Percentiles rank a stretch among this genome's conserved stretches.
These are phyloP conservation scores for Plasmopara viticola DNA, from an alignment of 352 stramenopile species.

Conservation along the genomic window DNA sequence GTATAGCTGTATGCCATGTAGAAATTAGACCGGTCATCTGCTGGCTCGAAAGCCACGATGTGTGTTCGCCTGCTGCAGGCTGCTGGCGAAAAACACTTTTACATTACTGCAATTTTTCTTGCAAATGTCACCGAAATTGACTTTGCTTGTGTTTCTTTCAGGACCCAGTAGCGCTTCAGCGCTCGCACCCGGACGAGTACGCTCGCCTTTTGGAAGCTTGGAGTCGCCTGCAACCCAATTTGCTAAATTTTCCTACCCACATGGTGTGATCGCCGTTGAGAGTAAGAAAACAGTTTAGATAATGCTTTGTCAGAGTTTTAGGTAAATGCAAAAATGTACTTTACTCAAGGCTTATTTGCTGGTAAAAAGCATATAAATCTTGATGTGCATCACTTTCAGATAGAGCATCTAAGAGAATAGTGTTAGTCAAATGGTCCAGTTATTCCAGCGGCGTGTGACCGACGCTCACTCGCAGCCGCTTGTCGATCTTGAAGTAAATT, in stretches of 20 bases:
- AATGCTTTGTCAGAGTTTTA: background rate
- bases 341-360: too few relatives aligned
- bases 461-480: too few relatives aligned
- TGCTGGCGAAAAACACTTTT: constrained; percentile 5
- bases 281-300: background rate
- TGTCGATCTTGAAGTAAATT: too few relatives aligned
- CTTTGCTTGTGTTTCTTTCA: constrained; percentile 15
- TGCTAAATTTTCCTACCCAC: constrained; percentile 40
- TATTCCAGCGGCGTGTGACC: too few relatives aligned
- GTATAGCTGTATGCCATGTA: constrained; percentile 31
- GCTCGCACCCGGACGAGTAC: constrained; percentile 65
- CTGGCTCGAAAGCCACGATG: background rate
- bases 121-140: constrained; percentile 3
- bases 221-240: constrained; percentile 62
- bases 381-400: too few relatives aligned
- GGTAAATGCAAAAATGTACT: too few relatives aligned
- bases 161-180: constrained; percentile 64
- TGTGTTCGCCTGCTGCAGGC: constrained; percentile 9
- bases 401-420: too few relatives aligned
- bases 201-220: constrained; percentile 63
- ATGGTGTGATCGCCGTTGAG: constrained; percentile 17
- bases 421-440: too few relatives aligned
- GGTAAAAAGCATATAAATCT: too few relatives aligned
- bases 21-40: background rate
- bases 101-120: constrained; percentile 3